A percentile compares a stretch with the other conserved stretches of the same genome.
phyloP scores from a whole-genome alignment of 345 rosid species.

The Acer yangbiense region DNA sequence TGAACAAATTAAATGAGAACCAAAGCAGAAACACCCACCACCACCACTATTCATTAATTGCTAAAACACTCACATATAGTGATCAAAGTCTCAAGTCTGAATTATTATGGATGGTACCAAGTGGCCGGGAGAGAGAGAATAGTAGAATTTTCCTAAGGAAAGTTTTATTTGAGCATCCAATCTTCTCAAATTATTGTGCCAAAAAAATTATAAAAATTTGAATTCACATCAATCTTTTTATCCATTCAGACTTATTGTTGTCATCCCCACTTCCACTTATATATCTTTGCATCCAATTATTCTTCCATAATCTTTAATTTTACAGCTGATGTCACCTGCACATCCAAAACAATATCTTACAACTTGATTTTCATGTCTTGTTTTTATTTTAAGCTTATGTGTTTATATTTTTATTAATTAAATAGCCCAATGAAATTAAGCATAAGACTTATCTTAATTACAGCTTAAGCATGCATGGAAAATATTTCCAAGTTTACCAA shows the following conservation, averaged over 20 bases:
- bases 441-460: too few species aligned
- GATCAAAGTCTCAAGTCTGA: too few species aligned
- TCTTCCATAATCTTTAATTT: not conserved
- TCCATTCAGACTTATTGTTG: not conserved
- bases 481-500: too few species aligned
- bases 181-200: slow-evolving; percentile 8
- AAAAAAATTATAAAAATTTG: not conserved
- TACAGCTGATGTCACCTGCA: not conserved
- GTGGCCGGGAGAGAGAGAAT: slow-evolving; percentile 3
- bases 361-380: too few species aligned
- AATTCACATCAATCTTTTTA: not conserved
- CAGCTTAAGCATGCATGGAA: too few species aligned
- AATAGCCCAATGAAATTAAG: too few species aligned
- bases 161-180: slow-evolving; percentile 7
- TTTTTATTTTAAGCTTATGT: too few species aligned
- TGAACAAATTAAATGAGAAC: not conserved
- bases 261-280: not conserved
- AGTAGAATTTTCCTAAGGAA: not conserved
- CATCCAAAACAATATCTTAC: not conserved
- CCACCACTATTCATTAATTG: not conserved
- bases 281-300: not conserved
- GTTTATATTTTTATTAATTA: too few species aligned
- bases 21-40: not conserved
- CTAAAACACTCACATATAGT: not conserved
- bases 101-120: not conserved